Evolutionary conservation across 768 basidiomycete genomes (phyloP), one percentile per base, ranked within the genome.

Genomic region (Suillus ampliporus): DNA sequence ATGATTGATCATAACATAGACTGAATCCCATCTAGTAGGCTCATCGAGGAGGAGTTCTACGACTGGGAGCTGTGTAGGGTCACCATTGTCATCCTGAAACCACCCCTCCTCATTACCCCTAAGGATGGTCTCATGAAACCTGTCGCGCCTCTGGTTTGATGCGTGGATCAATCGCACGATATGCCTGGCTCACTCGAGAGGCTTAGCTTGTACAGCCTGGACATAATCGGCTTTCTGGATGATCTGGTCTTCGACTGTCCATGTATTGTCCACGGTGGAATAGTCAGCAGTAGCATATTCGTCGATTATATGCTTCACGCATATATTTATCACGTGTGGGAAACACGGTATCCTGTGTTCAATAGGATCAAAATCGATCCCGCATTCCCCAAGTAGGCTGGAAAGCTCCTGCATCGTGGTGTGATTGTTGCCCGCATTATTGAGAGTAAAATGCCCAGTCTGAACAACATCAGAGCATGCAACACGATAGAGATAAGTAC

Each of bases 21-120:
- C 77, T 4, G 73, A 79, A 51, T 80, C 77, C 80, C 78, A 81
- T 0, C 72, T 63, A 0, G 78, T 82, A 2, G 61, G 37, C 3
- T 83, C 74, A 60, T 83, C 74, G 1, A 72, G 68, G 1, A 65
- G 58, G 2, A 63, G 47, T 23, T 63, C 15, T n/a, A 43, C 15
- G 1, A 46, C 51, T 1, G 62, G 58, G 5, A 63, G 58, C 4
- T 5, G 37, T 17, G 28, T 17, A 14, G 2, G 0, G 1, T 52
- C 21, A 2, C 46, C 54, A 14, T 15, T 35, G 11, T 47, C 17
- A 19, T 62, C 54, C 0, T 13, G 2, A 19, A 65, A 65, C 38
- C 48, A 46, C 5, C 54, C 14, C 3, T 41, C 47, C 11, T 57
- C 40, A 14, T 65, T 61, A 5, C 61, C 64, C 44, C 44, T 46